phyloP scores from a whole-genome alignment of 2,329 filamentous ascomycete genomes.

The Venturia effusa region DNA sequence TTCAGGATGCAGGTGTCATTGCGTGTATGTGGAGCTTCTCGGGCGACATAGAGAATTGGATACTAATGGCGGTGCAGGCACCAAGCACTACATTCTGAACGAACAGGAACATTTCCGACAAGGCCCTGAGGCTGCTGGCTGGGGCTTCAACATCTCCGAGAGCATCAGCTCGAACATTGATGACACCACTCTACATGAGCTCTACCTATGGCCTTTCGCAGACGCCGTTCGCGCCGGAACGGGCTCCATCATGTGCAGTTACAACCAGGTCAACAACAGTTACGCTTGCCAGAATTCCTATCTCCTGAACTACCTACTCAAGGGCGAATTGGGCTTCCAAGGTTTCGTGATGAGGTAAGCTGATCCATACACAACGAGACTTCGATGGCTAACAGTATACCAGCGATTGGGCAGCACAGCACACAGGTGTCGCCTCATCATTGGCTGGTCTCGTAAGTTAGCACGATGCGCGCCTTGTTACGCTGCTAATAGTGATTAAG shows the following conservation, averaged over 20 bases:
- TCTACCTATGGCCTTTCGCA: conserved; percentile 50
- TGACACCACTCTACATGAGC: conserved; percentile 52
- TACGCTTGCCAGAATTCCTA: conserved; percentile 75
- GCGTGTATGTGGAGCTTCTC: conserved; percentile 69
- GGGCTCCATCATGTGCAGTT: conserved; percentile 47
- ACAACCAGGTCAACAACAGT: conserved; percentile 71
- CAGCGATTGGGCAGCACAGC: conserved; percentile 71
- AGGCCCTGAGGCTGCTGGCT: conserved; percentile 43
- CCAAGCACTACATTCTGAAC: conserved; percentile 55
- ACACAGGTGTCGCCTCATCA: conserved; percentile 68
- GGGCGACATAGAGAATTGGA: neutral
- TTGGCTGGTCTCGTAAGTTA: conserved; percentile 54
- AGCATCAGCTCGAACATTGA: conserved; percentile 50
- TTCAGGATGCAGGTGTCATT: conserved; percentile 72
- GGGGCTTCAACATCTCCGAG: conserved; percentile 53
- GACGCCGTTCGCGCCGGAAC: conserved; percentile 40
- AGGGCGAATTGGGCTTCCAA: conserved; percentile 79
- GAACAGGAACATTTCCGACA: conserved; percentile 68
- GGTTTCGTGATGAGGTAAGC: conserved; percentile 61
- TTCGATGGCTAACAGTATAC: conserved; percentile 42
- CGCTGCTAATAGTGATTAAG: conserved; percentile 64
- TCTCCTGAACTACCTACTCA: conserved; percentile 68
- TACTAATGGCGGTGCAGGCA: conserved; percentile 43
- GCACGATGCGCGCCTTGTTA: conserved; percentile 39
- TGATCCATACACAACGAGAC: conserved; percentile 27